These are phyloP conservation scores for Phialophora chinensis DNA, from an alignment of 2,329 filamentous ascomycete genomes.

Conservation along the genomic window DNA sequence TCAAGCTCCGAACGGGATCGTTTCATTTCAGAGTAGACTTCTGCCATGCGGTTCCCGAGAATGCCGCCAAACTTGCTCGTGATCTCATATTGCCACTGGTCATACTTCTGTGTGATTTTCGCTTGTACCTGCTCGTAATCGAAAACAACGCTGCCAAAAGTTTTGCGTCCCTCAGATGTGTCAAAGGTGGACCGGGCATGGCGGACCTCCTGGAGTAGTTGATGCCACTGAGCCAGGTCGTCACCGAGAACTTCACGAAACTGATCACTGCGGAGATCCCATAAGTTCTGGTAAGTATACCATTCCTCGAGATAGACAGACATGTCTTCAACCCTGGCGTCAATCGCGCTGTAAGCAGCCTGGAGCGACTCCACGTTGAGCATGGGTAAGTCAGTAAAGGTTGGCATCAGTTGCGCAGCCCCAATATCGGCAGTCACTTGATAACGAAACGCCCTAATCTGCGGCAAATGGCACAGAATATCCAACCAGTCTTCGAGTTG, in stretches of 20 bases:
- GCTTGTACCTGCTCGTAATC: slow-evolving; percentile 99
- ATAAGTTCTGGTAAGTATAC: slow-evolving; percentile 97
- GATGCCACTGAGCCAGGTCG: slow-evolving; percentile 89
- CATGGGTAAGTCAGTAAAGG: slow-evolving; percentile 83
- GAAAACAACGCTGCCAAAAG: slow-evolving; percentile 91
- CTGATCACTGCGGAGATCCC: slow-evolving; percentile 95
- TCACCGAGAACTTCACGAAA: slow-evolving; percentile 92
- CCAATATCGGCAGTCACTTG: slow-evolving; percentile 77
- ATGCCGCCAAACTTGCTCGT: slow-evolving; percentile 89
- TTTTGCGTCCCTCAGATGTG: slow-evolving; percentile 89
- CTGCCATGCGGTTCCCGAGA: slow-evolving; percentile 86
- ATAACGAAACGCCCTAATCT: slow-evolving; percentile 93
- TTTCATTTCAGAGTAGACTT: slow-evolving; percentile 89
- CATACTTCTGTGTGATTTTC: slow-evolving; percentile 98
- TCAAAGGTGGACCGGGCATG: slow-evolving; percentile 97
- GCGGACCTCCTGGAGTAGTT: slow-evolving; percentile 94
- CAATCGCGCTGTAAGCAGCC: slow-evolving; percentile 80
- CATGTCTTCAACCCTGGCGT: slow-evolving; percentile 80
- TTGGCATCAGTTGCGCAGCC: slow-evolving; percentile 66
- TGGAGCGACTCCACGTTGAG: slow-evolving; percentile 80
- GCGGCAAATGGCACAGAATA: slow-evolving; percentile 87
- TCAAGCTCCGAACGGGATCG: slow-evolving; percentile 90
- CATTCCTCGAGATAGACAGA: slow-evolving; percentile 92
- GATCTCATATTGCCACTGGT: slow-evolving; percentile 99
- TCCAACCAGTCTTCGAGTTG: slow-evolving; percentile 94